phyloP scores from a whole-genome alignment of 805 yeast genomes.

The Candida germanica region DNA sequence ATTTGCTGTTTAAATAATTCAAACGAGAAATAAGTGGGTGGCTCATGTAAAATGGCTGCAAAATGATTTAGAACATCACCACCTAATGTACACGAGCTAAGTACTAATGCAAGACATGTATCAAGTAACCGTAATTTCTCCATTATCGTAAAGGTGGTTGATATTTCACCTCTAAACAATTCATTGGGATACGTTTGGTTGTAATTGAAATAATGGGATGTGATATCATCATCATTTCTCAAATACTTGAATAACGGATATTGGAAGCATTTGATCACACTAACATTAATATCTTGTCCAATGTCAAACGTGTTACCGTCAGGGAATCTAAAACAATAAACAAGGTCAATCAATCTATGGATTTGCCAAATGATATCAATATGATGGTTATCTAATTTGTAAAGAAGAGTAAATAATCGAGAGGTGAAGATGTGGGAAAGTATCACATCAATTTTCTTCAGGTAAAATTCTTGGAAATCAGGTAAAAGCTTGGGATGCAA shows the following conservation, averaged over 20 bases:
- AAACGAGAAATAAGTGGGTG: slow-evolving; percentile 11
- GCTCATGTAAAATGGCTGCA: neutral
- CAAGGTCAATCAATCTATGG: slow-evolving; percentile 1
- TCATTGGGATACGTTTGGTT: slow-evolving; percentile 8
- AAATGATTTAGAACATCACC: slow-evolving; percentile 7
- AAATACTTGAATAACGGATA: slow-evolving; percentile 10
- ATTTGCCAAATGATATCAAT: slow-evolving; percentile 12
- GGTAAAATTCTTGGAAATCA: slow-evolving; percentile 11
- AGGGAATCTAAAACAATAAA: slow-evolving; percentile 1
- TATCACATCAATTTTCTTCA: neutral
- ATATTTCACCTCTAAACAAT: slow-evolving; percentile 10
- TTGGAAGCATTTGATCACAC: slow-evolving; percentile 8
- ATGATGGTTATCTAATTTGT: slow-evolving; percentile 5
- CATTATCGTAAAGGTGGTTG: slow-evolving; percentile 1
- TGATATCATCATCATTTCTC: slow-evolving; percentile 5
- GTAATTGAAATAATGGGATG: neutral
- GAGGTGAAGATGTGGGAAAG: slow-evolving; percentile 5
- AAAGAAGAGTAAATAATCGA: slow-evolving; percentile 5
- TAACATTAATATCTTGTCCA: neutral
- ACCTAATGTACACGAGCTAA: slow-evolving; percentile 7
- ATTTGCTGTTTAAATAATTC: slow-evolving; percentile 7
- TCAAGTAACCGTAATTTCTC: slow-evolving; percentile 9
- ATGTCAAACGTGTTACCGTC: slow-evolving; percentile 1
- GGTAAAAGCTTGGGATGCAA: slow-evolving; percentile 1
- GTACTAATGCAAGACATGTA: neutral